A percentile compares a stretch with the other conserved stretches of the same genome.
Conservation (phyloP, 176 grass and related monocot species). For the Triticum turgidum region DNA sequence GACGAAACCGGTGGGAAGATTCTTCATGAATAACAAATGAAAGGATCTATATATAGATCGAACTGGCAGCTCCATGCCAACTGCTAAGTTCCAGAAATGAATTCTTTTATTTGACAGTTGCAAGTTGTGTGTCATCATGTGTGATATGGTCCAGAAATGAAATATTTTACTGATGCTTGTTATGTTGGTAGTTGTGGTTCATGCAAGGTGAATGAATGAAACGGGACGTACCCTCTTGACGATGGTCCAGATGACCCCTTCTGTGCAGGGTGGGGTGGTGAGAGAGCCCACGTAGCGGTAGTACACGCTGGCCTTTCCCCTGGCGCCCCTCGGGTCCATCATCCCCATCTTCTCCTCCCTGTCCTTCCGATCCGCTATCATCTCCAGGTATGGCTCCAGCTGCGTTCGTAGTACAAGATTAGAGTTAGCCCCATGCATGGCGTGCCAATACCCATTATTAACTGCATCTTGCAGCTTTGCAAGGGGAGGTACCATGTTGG, state of each 20-base stretch:
- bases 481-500: too few relatives aligned
- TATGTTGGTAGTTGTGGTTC: too few relatives aligned
- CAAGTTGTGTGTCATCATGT: too few relatives aligned
- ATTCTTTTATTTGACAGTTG: too few relatives aligned
- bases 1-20: too few relatives aligned
- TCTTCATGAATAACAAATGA: too few relatives aligned
- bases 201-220: too few relatives aligned
- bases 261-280: neutral
- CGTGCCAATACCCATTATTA: neutral
- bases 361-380: conserved; percentile 16
- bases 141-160: too few relatives aligned
- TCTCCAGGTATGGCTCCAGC: conserved; percentile 55
- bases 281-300: conserved; percentile 78
- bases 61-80: neutral
- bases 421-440: neutral
- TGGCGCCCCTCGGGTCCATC: conserved; percentile 34
- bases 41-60: too few relatives aligned
- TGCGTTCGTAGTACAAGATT: neutral
- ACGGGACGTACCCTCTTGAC: conserved; percentile 2
- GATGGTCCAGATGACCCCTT: too few relatives aligned
- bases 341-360: conserved; percentile 40
- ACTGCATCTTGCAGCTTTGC: too few relatives aligned
- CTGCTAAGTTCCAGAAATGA: neutral
- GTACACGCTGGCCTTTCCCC: conserved; percentile 42
- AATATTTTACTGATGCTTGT: neutral